Conservation (phyloP, 306 rosid species). For the Casuarina equisetifolia region DNA sequence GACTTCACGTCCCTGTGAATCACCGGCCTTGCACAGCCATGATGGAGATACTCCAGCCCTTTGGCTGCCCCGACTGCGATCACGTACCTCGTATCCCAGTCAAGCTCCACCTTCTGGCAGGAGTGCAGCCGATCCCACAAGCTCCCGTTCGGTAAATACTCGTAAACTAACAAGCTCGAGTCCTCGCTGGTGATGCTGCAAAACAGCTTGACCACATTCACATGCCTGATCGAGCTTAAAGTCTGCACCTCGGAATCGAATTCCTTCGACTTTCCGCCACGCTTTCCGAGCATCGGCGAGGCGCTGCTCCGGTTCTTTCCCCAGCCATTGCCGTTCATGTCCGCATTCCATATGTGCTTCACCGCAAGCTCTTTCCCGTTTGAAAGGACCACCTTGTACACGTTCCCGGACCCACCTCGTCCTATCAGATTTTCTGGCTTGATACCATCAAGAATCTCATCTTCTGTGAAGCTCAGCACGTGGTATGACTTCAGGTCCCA, state of each 20-base stretch:
- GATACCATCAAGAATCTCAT: slow-evolving; percentile 82
- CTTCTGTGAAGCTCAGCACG: slow-evolving; percentile 69
- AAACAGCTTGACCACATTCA: slow-evolving; percentile 88
- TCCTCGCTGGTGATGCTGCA: slow-evolving; percentile 92
- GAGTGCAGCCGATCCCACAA: slow-evolving; percentile 86
- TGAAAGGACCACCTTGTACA: slow-evolving; percentile 59
- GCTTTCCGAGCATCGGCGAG: slow-evolving; percentile 54
- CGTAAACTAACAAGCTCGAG: slow-evolving; percentile 86
- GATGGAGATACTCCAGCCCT: slow-evolving; percentile 94
- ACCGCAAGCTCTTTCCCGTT: slow-evolving; percentile 84
- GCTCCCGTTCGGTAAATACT: slow-evolving; percentile 81
- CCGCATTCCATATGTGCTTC: slow-evolving; percentile 83
- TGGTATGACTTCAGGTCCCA: slow-evolving; percentile 94
- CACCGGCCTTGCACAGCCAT: slow-evolving; percentile 72
- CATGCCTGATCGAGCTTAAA: slow-evolving; percentile 84
- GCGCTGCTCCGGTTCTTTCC: slow-evolving; percentile 42
- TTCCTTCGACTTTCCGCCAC: slow-evolving; percentile 46
- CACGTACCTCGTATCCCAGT: slow-evolving; percentile 84
- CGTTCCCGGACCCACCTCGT: slow-evolving; percentile 88
- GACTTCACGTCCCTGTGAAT: slow-evolving; percentile 93
- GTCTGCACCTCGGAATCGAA: slow-evolving; percentile 81
- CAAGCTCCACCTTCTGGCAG: slow-evolving; percentile 67
- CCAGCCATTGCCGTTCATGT: slow-evolving; percentile 15
- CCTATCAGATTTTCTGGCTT: slow-evolving; percentile 85
- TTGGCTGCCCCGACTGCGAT: slow-evolving; percentile 83